Conservation (phyloP, 2,329 filamentous ascomycete genomes). For the Paecilomyces niveus region DNA sequence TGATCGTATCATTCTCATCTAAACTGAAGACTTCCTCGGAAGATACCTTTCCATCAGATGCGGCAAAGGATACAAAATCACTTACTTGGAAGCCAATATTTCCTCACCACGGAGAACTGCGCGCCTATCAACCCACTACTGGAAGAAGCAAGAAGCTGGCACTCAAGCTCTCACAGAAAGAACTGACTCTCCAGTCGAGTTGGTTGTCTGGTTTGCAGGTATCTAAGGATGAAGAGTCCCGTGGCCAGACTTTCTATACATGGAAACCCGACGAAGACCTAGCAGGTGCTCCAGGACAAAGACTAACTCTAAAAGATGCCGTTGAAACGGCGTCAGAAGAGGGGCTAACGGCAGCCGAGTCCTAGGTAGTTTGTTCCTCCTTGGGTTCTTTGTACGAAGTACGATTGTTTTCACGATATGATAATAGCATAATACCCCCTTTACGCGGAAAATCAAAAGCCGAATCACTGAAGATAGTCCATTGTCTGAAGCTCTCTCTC, state of each 20-base stretch:
- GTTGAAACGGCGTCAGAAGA: neutral
- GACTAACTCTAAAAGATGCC: neutral
- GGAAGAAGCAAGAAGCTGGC: slow-evolving; percentile 25
- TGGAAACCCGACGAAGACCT: neutral
- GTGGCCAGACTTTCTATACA: slow-evolving; percentile 1
- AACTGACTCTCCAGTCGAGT: slow-evolving; percentile 16
- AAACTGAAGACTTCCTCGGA: neutral
- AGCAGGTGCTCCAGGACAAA: neutral
- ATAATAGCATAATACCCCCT: neutral
- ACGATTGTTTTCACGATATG: neutral
- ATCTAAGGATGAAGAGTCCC: neutral
- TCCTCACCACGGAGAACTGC: slow-evolving; percentile 29
- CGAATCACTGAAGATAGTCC: neutral
- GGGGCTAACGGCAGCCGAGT: neutral
- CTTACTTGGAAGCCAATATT: slow-evolving; percentile 14
- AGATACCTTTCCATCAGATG: neutral
- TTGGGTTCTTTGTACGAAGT: neutral
- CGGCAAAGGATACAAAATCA: neutral
- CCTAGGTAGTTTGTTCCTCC: neutral
- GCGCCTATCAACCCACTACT: slow-evolving; percentile 11
- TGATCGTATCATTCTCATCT: slow-evolving; percentile 16
- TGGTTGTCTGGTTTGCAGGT: neutral
- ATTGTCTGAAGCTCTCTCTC: neutral
- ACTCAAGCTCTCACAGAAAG: slow-evolving; percentile 19
- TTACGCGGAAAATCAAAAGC: neutral